A percentile compares a stretch with the other conserved stretches of the same genome.
Conservation (phyloP, 768 basidiomycete species). For the Mycena galericulata region DNA sequence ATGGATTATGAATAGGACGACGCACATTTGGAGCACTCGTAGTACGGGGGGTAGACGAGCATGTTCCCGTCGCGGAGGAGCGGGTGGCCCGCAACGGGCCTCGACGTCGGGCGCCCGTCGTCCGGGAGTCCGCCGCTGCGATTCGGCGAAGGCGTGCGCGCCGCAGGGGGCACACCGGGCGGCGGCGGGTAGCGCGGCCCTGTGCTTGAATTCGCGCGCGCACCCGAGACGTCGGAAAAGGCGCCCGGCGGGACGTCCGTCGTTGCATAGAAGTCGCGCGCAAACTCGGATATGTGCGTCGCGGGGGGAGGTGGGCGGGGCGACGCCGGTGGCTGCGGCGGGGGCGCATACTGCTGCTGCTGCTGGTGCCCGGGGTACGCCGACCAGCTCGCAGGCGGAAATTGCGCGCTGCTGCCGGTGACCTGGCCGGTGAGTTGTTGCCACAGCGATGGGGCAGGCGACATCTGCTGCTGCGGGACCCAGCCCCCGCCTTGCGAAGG, state of each 20-base stretch:
- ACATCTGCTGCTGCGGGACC: neutral
- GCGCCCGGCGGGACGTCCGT: conserved; percentile 38
- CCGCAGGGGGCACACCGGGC: conserved; percentile 38
- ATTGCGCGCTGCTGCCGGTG: conserved; percentile 18
- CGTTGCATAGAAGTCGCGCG: conserved; percentile 72
- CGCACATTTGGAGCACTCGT: conserved; percentile 77
- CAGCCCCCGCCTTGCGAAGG: conserved; percentile 1
- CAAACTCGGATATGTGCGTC: conserved; percentile 62
- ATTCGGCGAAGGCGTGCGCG: neutral
- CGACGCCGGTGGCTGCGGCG: neutral
- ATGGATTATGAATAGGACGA: conserved; percentile 23
- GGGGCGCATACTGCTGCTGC: too few relatives aligned
- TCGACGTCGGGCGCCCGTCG: conserved; percentile 73
- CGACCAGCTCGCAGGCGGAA: neutral
- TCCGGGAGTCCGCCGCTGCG: conserved; percentile 43
- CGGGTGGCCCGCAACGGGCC: conserved; percentile 75
- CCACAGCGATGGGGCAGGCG: conserved; percentile 26
- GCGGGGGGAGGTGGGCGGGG: conserved; percentile 12
- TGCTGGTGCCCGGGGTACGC: conserved; percentile 38
- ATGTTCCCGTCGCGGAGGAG: conserved; percentile 70
- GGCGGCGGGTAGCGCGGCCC: conserved; percentile 46
- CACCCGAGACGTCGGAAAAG: conserved; percentile 18
- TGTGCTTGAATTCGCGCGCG: neutral
- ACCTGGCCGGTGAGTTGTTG: conserved; percentile 32
- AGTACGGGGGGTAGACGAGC: conserved; percentile 76